A percentile compares a stretch with the other conserved stretches of the same genome.
Evolutionary conservation across 1,139 yeast genomes (phyloP).

Genomic region (Blastobotrys apis): DNA sequence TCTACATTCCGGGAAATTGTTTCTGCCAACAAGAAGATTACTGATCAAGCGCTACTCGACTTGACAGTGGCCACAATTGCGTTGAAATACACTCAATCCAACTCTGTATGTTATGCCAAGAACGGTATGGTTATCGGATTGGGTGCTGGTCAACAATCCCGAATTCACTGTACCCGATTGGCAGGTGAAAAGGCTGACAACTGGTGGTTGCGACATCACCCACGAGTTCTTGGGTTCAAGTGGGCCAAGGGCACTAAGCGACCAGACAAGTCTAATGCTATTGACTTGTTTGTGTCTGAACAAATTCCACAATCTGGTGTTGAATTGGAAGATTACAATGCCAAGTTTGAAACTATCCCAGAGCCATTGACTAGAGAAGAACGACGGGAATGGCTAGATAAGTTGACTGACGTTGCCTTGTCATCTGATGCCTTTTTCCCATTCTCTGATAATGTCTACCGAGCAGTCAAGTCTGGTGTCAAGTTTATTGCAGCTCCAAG

Average conservation of each 20-base stretch:
- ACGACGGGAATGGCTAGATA: conserved; percentile 79
- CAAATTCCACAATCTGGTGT: conserved; percentile 92
- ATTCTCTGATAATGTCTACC: conserved; percentile 97
- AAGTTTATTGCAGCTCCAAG: conserved; percentile 94
- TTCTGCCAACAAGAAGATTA: conserved; percentile 75
- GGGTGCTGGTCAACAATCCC: conserved; percentile 99
- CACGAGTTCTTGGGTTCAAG: conserved; percentile 82
- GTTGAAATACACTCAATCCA: conserved; percentile 93
- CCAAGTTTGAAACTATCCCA: conserved; percentile 81
- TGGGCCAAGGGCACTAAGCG: conserved; percentile 99
- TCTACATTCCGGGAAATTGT: conserved; percentile 88
- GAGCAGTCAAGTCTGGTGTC: conserved; percentile 96
- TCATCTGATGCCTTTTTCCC: conserved; percentile 99
- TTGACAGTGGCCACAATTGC: conserved; percentile 96
- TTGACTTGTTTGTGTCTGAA: conserved; percentile 84
- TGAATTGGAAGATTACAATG: conserved; percentile 86
- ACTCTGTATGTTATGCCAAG: conserved; percentile 96
- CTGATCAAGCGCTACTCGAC: conserved; percentile 90
- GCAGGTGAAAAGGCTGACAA: conserved; percentile 99
- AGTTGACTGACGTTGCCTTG: conserved; percentile 79
- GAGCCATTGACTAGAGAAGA: conserved; percentile 76
- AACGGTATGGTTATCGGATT: conserved; percentile 98
- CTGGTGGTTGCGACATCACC: conserved; percentile 99
- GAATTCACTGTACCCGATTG: conserved; percentile 97
- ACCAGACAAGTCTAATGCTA: conserved; percentile 97